Evolutionary conservation across 768 basidiomycete species (phyloP).

Genomic region (Leccinum disarticulatum): DNA sequence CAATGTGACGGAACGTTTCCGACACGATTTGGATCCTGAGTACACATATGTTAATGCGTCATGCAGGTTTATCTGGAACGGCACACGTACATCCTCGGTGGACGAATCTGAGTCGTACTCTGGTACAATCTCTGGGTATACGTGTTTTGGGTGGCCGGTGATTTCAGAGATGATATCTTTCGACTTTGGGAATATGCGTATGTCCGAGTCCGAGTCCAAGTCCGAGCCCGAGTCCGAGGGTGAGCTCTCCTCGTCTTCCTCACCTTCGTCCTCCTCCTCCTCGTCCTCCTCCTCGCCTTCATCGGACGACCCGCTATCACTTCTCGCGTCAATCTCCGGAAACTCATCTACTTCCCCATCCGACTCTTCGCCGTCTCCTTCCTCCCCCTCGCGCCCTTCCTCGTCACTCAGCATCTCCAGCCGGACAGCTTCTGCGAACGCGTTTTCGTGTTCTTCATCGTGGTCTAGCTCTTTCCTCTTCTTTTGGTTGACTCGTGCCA

Average conservation of each 20-base stretch:
- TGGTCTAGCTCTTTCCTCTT: constrained; percentile 60
- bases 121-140: constrained; percentile 87
- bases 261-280: constrained; percentile 33
- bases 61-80: neutral
- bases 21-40: constrained; percentile 88
- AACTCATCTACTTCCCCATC: constrained; percentile 71
- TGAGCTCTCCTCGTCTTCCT: constrained; percentile 39
- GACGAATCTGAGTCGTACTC: constrained; percentile 91
- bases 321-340: constrained; percentile 61
- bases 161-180: constrained; percentile 75
- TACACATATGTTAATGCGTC: constrained; percentile 7
- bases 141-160: constrained; percentile 79
- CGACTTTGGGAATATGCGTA: constrained; percentile 59
- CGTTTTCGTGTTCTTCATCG: constrained; percentile 34
- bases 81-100: constrained; percentile 76
- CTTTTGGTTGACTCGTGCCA: constrained; percentile 37
- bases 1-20: constrained; percentile 96
- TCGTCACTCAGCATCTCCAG: constrained; percentile 80
- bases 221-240: constrained; percentile 23
- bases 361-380: constrained; percentile 37
- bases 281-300: constrained; percentile 35
- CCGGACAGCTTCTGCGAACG: constrained; percentile 42
- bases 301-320: constrained; percentile 38
- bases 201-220: constrained; percentile 42
- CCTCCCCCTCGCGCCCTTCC: constrained; percentile 43